These are phyloP conservation scores for Collariella sp. DNA, from an alignment of 495 filamentous ascomycete species.

Conservation along the genomic window DNA sequence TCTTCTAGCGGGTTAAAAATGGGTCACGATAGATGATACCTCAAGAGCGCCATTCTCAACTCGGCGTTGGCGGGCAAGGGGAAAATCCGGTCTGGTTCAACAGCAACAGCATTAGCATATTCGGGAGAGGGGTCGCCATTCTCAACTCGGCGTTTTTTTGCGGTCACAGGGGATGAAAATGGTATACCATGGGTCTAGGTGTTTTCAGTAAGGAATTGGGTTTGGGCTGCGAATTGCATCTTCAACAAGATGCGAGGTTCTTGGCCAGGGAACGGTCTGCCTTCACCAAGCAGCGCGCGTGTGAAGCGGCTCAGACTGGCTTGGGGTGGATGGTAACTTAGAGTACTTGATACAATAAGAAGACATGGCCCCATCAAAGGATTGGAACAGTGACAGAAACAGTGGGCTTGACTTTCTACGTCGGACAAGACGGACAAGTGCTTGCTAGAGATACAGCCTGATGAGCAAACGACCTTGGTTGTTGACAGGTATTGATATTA, in stretches of 20 bases:
- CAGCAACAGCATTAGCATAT: constrained; percentile 24
- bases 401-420: too few relatives aligned
- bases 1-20: constrained; percentile 26
- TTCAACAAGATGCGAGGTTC: constrained; percentile 23
- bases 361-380: not conserved
- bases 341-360: not conserved
- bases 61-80: constrained; percentile 26
- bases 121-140: constrained; percentile 24
- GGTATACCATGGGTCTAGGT: not conserved
- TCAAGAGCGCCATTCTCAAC: constrained; percentile 29
- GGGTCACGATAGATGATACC: constrained; percentile 30
- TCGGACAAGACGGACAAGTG: too few relatives aligned
- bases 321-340: not conserved
- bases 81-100: constrained; percentile 27
- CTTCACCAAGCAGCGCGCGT: constrained; percentile 19
- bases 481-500: too few relatives aligned
- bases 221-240: constrained; percentile 11
- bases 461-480: too few relatives aligned
- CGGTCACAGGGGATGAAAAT: constrained; percentile 16
- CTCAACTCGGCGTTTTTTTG: constrained; percentile 30
- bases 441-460: too few relatives aligned
- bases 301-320: constrained; percentile 8
- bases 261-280: constrained; percentile 13
- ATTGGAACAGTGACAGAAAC: too few relatives aligned
- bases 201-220: constrained; percentile 3